These are phyloP conservation scores for Leccinum angustisporum DNA, from an alignment of 1,284 basidiomycete genomes.

Conservation along the genomic window DNA sequence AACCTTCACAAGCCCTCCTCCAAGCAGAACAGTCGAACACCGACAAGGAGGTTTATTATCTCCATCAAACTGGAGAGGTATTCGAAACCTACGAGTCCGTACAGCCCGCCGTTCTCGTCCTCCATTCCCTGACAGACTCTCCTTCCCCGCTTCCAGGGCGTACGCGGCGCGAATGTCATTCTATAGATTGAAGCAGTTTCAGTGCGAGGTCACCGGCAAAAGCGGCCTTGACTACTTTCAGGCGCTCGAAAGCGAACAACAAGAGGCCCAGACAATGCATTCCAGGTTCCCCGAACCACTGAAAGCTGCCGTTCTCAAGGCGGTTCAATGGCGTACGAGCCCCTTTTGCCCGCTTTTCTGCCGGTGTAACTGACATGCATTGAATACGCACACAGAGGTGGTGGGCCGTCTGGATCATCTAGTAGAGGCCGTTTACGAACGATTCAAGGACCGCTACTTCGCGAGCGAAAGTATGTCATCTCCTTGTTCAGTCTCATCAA, in stretches of 20 bases:
- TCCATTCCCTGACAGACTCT: slow-evolving; percentile 24
- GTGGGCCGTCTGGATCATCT: slow-evolving; percentile 93
- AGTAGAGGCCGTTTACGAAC: slow-evolving; percentile 91
- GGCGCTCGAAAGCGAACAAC: slow-evolving; percentile 87
- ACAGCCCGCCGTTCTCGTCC: slow-evolving; percentile 9
- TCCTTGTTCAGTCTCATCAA: slow-evolving; percentile 5
- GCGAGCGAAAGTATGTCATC: slow-evolving; percentile 76
- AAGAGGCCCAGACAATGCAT: slow-evolving; percentile 87
- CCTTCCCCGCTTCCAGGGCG: slow-evolving; percentile 52
- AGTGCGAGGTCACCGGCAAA: slow-evolving; percentile 94
- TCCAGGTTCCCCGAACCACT: slow-evolving; percentile 89
- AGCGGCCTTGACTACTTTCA: slow-evolving; percentile 92
- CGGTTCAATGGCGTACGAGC: slow-evolving; percentile 93
- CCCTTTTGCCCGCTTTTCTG: slow-evolving; percentile 22
- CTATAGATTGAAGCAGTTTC: slow-evolving; percentile 91
- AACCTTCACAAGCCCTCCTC: slow-evolving; percentile 69
- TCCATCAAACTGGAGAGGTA: slow-evolving; percentile 91
- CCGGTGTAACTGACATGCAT: slow-evolving; percentile 17
- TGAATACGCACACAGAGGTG: slow-evolving; percentile 63
- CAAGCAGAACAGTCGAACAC: slow-evolving; percentile 61
- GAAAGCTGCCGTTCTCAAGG: slow-evolving; percentile 86
- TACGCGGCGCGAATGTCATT: slow-evolving; percentile 92
- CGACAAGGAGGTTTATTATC: slow-evolving; percentile 81
- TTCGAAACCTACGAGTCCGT: slow-evolving; percentile 91
- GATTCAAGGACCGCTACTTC: slow-evolving; percentile 95